These are phyloP conservation scores for Saccharomycopsis sp. DNA, from an alignment of 805 yeast species.

Conservation along the genomic window DNA sequence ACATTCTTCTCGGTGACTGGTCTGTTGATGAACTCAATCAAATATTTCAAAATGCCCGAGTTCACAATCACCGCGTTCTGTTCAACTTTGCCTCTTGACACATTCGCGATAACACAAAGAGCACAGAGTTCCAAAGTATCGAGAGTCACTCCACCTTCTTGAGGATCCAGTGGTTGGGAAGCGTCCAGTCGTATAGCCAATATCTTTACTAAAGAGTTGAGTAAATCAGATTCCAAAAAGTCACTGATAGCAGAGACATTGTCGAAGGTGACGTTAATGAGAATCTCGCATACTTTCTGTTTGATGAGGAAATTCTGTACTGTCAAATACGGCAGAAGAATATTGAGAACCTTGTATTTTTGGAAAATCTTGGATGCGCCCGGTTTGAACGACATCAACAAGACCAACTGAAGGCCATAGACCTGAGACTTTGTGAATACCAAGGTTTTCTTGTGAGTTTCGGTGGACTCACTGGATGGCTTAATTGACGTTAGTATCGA, in stretches of 20 bases:
- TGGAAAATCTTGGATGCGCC: constrained; percentile 10
- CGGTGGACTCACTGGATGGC: constrained; percentile 27
- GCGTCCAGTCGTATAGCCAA: background rate
- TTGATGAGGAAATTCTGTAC: constrained; percentile 10
- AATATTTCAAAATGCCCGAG: constrained; percentile 8
- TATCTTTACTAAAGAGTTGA: constrained; percentile 5
- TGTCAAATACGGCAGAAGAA: constrained; percentile 11
- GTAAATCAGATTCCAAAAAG: constrained; percentile 4
- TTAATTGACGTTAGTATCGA: too few relatives aligned
- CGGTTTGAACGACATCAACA: constrained; percentile 10
- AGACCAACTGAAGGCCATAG: constrained; percentile 11
- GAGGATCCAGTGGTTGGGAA: too few relatives aligned
- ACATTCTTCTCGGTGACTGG: background rate
- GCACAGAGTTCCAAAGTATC: constrained; percentile 15
- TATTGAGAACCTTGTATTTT: constrained; percentile 7
- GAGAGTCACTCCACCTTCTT: constrained; percentile 9
- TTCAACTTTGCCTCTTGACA: constrained; percentile 14
- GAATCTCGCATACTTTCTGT: constrained; percentile 15
- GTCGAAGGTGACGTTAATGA: constrained; percentile 15
- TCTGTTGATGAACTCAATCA: constrained; percentile 3
- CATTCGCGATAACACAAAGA: constrained; percentile 15
- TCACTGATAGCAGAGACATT: constrained; percentile 6
- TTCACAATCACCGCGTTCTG: constrained; percentile 11
- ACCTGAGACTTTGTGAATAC: constrained; percentile 13
- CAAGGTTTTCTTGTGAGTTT: background rate